phyloP scores from a whole-genome alignment of 2,329 filamentous ascomycete species.

The Neurospora sp. region DNA sequence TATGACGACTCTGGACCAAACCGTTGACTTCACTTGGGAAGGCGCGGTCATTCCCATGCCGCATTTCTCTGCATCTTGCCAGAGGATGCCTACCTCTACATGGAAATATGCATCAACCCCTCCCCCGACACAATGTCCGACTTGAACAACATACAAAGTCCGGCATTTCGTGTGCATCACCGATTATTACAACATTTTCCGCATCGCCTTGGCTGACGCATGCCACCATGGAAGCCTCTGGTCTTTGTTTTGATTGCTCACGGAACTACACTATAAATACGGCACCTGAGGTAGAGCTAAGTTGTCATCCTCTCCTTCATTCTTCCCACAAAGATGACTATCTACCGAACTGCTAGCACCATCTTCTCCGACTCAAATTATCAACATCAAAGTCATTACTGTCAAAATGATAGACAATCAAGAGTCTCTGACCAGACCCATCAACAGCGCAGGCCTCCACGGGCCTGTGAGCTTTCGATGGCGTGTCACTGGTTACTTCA shows the following conservation, averaged over 20 bases:
- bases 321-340: background rate
- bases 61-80: background rate
- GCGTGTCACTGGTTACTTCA: background rate
- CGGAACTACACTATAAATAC: background rate
- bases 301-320: background rate
- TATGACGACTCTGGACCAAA: background rate
- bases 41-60: background rate
- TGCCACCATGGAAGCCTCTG: background rate
- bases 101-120: background rate
- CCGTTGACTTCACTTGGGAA: background rate
- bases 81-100: background rate
- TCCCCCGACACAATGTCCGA: background rate
- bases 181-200: background rate
- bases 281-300: background rate
- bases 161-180: background rate
- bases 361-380: background rate
- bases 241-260: background rate
- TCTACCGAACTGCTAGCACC: background rate
- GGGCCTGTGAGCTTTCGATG: background rate
- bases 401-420: background rate
- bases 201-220: background rate
- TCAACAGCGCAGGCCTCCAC: background rate
- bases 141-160: background rate
- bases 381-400: background rate
- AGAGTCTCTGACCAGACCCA: background rate